Base-by-base conservation (phyloP, 106 monocot genomes). In the Dioscorea zingiberensis region DNA sequence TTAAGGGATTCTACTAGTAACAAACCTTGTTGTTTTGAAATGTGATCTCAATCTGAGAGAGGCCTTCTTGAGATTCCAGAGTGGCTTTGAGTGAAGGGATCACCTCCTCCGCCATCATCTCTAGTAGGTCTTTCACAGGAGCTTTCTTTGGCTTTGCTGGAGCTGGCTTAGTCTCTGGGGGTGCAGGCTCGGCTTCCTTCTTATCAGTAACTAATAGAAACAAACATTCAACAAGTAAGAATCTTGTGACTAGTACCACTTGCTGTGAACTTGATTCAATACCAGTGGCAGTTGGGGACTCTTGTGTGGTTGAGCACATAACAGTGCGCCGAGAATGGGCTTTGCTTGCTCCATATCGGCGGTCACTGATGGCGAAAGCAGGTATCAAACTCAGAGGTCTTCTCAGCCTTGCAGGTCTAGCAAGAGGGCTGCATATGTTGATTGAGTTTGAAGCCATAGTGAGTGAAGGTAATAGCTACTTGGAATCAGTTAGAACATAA, bases 91-190 rank as follows among this genome's bases (percentile, higher is more conserved):
- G 75, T 32, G 85, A 63, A 38, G 85, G 85, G 49, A 85, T 85
- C 23, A 85, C 68, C 27, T 85, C 85, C 69, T 86, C 86, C 53
- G 78, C 68, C 86, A 86, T 86, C 68, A 82, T 60, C 72, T 75
- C 59, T 18, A 75, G 82, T 68, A 86, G 44, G 47, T 47, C 29
- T 73, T 86, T 82, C 27, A 18, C 82, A 0, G 82, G 61, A 14
- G 75, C 59, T 44, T 86, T 86, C 57, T 86, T 82, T 3, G 78
- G 78, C 74, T 73, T 85, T 17, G 21, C 69, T 0, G 78, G 58
- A 29, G 73, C 64, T 27, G 47, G 10, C 14, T 59, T 64, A 10
- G 54, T 54, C 28, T 69, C 70, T 12, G 68, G 29, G 32, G 66
- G 53, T 9, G 70, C 64, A 13, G 47, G 19, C 3, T 63, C 63